Evolutionary conservation across 1,284 basidiomycete genomes (phyloP).

Genomic region (Hemileccinum hortonii): DNA sequence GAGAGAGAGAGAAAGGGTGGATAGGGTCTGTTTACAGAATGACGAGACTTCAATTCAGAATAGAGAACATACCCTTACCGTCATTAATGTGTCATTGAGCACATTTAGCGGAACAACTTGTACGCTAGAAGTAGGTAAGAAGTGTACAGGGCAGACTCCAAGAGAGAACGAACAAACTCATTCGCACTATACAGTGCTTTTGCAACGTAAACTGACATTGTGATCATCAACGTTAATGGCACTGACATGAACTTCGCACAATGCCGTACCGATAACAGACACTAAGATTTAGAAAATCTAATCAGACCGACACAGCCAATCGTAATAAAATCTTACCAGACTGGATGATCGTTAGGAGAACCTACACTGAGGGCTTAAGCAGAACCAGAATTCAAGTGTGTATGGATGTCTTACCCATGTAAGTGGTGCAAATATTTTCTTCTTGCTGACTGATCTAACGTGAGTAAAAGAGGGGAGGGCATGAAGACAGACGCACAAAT

Average conservation of each 20-base stretch:
- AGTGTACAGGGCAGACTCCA: background rate
- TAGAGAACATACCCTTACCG: background rate
- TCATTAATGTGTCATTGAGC: background rate
- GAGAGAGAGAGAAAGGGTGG: background rate
- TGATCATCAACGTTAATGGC: background rate
- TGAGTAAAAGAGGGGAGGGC: background rate
- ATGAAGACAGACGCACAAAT: too few species aligned
- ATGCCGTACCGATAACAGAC: background rate
- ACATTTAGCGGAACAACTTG: background rate
- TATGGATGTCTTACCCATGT: constrained; percentile 10
- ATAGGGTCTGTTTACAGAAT: background rate
- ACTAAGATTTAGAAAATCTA: background rate
- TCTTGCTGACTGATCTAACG: constrained; percentile 6
- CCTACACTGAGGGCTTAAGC: background rate
- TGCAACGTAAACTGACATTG: constrained; percentile 5
- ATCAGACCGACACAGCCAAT: background rate
- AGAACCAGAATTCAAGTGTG: background rate
- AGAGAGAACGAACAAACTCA: constrained; percentile 5
- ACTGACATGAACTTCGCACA: background rate
- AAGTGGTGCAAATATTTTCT: constrained; percentile 3
- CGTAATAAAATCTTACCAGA: constrained; percentile 4
- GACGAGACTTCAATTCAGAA: background rate
- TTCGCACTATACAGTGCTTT: constrained; percentile 6
- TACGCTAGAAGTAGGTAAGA: background rate
- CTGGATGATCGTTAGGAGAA: background rate